Evolutionary conservation across 345 rosid genomes (phyloP).

Genomic region (Melastoma malabathricum): DNA sequence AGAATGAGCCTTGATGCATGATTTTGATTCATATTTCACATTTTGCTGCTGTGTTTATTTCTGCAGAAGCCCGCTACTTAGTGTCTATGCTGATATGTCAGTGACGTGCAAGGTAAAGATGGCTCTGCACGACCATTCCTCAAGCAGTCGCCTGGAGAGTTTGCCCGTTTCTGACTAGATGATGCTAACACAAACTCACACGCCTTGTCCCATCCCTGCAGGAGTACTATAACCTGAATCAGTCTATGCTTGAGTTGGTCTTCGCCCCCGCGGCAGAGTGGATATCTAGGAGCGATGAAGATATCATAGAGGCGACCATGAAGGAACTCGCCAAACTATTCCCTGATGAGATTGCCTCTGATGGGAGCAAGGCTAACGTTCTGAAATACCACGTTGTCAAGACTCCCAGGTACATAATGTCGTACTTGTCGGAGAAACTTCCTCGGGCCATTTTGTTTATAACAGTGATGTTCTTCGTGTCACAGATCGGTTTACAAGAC

Average conservation of each 20-base stretch:
- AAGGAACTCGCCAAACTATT: constrained; percentile 85
- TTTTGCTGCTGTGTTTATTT: background rate
- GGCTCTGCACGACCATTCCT: background rate
- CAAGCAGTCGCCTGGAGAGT: background rate
- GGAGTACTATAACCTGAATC: constrained; percentile 84
- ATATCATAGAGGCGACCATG: constrained; percentile 88
- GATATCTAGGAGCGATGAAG: constrained; percentile 65
- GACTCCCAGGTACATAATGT: constrained; percentile 58
- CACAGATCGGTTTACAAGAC: constrained; percentile 92
- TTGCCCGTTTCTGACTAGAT: background rate
- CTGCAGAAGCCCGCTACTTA: constrained; percentile 81
- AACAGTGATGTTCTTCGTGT: constrained; percentile 5
- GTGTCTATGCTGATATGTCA: constrained; percentile 97
- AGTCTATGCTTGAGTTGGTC: constrained; percentile 91
- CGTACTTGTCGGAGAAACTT: background rate
- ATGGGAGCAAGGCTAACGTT: constrained; percentile 86
- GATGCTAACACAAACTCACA: background rate
- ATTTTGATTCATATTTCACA: background rate
- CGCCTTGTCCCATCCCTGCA: constrained; percentile 9
- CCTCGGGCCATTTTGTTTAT: too few species aligned
- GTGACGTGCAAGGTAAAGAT: constrained; percentile 71
- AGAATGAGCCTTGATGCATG: background rate
- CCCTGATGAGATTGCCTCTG: constrained; percentile 78
- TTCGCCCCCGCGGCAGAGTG: constrained; percentile 96
- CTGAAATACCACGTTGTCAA: constrained; percentile 81